Evolutionary conservation across 2,329 filamentous ascomycete genomes (phyloP).

Genomic region (Fusarium proliferatum): DNA sequence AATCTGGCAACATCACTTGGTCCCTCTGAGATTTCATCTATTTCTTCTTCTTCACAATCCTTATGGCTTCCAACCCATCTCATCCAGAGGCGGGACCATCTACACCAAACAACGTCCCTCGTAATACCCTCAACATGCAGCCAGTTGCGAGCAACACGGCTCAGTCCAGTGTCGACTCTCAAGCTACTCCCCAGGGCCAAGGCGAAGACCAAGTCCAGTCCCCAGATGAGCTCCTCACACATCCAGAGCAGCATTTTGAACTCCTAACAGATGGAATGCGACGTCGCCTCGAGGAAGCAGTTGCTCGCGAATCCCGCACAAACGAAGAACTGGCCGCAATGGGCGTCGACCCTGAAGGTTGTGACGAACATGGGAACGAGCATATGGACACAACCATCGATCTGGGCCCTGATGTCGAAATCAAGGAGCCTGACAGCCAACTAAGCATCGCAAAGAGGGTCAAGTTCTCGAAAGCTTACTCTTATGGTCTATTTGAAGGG

Average conservation of each 20-base stretch:
- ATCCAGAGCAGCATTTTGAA: slow-evolving; percentile 5
- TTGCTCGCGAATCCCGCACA: slow-evolving; percentile 19
- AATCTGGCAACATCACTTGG: not conserved
- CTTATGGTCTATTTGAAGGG: slow-evolving; percentile 46
- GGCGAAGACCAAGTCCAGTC: not conserved
- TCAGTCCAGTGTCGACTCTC: not conserved
- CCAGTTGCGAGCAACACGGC: not conserved
- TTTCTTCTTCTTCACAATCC: not conserved
- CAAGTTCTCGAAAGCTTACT: slow-evolving; percentile 44
- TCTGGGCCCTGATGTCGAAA: slow-evolving; percentile 10
- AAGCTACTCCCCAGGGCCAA: not conserved
- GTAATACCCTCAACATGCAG: not conserved
- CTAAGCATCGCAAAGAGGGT: slow-evolving; percentile 40
- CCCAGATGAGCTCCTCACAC: not conserved
- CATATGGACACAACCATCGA: not conserved
- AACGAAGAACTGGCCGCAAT: slow-evolving; percentile 13
- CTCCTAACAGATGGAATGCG: slow-evolving; percentile 16
- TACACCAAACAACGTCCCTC: not conserved
- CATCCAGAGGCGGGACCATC: not conserved
- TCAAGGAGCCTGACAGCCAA: slow-evolving; percentile 18
- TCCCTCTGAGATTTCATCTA: not conserved
- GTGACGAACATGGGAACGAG: not conserved
- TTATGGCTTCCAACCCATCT: slow-evolving; percentile 11
- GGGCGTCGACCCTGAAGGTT: slow-evolving; percentile 9
- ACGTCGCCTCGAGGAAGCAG: slow-evolving; percentile 17